phyloP scores from a whole-genome alignment of 2,329 filamentous ascomycete species.

The Aspergillus brunneoviolaceus region DNA sequence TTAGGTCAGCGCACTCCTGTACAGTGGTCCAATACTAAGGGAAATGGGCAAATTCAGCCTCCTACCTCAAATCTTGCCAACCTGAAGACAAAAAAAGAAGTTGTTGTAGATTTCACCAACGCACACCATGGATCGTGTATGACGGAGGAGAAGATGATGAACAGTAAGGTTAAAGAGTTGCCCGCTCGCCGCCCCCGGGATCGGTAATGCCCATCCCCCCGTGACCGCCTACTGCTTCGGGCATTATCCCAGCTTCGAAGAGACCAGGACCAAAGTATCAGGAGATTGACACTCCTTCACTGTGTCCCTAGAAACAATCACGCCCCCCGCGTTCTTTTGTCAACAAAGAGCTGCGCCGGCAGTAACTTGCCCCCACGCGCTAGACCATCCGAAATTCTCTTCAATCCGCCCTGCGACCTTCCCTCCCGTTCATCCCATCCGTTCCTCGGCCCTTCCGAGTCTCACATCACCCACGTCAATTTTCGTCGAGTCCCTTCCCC shows the following conservation, averaged over 20 bases:
- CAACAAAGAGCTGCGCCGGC: constrained; percentile 16
- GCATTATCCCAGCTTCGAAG: constrained; percentile 15
- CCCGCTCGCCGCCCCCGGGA: background rate
- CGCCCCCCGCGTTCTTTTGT: constrained; percentile 6
- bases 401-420: background rate
- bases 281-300: constrained; percentile 14
- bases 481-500: constrained; percentile 11
- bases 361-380: constrained; percentile 2
- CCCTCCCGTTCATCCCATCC: background rate
- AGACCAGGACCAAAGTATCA: constrained; percentile 16
- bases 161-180: background rate
- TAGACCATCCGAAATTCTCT: background rate
- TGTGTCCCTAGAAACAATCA: constrained; percentile 10
- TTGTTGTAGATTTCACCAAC: constrained; percentile 1
- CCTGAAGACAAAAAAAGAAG: background rate
- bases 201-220: background rate
- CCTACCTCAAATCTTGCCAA: background rate
- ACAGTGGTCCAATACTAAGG: too few relatives aligned
- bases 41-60: background rate
- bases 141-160: background rate
- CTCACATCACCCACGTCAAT: too few relatives aligned
- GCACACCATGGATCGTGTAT: background rate
- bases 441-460: constrained; percentile 1
- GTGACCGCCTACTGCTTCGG: constrained; percentile 15
- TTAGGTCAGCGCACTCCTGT: background rate